Base-by-base conservation (phyloP, 805 yeast genomes). In the Millerozyma miso region DNA sequence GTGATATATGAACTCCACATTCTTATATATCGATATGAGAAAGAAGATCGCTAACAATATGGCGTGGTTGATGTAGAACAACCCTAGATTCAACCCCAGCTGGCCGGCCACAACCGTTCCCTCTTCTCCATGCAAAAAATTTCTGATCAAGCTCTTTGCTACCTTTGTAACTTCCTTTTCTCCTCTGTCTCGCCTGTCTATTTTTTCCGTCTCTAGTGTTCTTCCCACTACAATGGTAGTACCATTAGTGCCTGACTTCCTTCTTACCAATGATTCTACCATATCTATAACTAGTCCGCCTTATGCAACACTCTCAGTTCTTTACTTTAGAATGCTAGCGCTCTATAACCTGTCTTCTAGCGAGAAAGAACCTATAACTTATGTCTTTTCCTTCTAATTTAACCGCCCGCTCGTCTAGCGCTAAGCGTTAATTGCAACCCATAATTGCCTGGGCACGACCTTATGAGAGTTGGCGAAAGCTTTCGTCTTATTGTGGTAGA, bases 11-110 rank as follows among this genome's bases (percentile, higher is more conserved):
- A 63, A 81, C 51, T 81, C 78, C 45, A 67, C 53, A 40, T 77
- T 71, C 44, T 87, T 72, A 49, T 69, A 69, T 20, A 79, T 59
- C 8, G 88, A 79, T 58, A 80, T 79, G 26, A 77, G 31, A 37
- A 81, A 67, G 53, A 79, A 84, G 12, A 84, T 49, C 16, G 70
- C 46, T 31, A 84, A 64, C 38, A 85, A 63, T 2, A 80, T 51
- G 7, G 71, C 49, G 51, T 80, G 81, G 55, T 69, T 76, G 20
- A 76, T 43, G 46, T 47, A 45, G 47, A 36, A 45, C 41, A 38
- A 14, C 18, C 33, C 29, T 31, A 33, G 14, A 19, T 31, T 26
- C 19, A 36, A 3, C 17, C 32, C 19, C 36, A 31, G 33, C 16
- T 14, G 31, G 14, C 35, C 17, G n/a, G 35, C 23, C 20, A 36